A percentile compares a stretch with the other conserved stretches of the same genome.
These are phyloP conservation scores for Dipteronia sinensis DNA, from an alignment of 345 rosid species.

Conservation along the genomic window DNA sequence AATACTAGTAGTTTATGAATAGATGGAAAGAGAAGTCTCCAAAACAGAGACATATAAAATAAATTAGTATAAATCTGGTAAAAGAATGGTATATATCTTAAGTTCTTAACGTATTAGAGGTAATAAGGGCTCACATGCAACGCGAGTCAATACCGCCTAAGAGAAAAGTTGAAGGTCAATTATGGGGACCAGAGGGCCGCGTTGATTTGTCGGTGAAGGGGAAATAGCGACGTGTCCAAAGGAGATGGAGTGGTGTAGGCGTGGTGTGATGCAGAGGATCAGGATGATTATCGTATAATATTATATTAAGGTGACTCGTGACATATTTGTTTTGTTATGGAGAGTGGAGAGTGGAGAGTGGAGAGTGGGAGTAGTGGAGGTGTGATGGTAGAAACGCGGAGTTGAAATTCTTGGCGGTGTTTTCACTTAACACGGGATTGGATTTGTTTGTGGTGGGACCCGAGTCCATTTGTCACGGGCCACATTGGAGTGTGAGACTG, in stretches of 20 bases:
- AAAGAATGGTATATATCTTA: too few relatives aligned
- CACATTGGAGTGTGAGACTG: neutral
- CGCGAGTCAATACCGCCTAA: neutral
- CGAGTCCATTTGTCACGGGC: neutral
- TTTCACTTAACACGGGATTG: neutral
- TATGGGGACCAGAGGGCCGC: constrained; percentile 26
- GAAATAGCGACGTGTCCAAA: constrained; percentile 1
- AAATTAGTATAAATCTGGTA: too few relatives aligned
- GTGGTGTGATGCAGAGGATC: constrained; percentile 12
- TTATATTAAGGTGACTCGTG: neutral
- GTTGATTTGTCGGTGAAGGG: constrained; percentile 33
- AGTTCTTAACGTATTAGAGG: too few relatives aligned
- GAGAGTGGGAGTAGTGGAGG: neutral
- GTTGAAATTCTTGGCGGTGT: neutral
- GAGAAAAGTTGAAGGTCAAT: too few relatives aligned
- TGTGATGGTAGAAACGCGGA: constrained; percentile 23
- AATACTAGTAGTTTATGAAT: neutral
- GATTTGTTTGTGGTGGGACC: neutral
- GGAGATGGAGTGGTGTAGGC: neutral
- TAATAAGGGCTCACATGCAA: neutral
- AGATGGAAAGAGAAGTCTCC: neutral
- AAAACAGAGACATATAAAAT: neutral
- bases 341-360: neutral
- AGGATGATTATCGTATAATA: too few relatives aligned
- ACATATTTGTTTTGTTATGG: constrained; percentile 10